Evolutionary conservation across 768 basidiomycete species (phyloP).

Genomic region (Trametes coccinea): DNA sequence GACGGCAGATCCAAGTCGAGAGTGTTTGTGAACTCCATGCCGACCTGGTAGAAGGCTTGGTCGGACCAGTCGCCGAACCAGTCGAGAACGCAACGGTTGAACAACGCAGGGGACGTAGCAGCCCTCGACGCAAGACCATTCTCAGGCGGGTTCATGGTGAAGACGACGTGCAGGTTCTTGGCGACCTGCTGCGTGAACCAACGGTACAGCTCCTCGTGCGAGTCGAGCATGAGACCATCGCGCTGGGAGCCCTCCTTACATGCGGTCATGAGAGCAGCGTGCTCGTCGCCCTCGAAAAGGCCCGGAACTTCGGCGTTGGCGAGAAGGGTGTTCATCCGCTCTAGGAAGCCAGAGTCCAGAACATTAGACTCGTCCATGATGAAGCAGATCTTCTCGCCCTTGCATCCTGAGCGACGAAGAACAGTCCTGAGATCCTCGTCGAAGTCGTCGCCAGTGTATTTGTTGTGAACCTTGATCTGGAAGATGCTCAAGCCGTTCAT

Average conservation of each 20-base stretch:
- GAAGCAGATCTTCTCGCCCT: conserved; percentile 99
- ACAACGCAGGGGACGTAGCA: conserved; percentile 95
- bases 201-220: conserved; percentile 93
- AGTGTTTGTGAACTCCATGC: conserved; percentile 92
- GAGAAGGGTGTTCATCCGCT: conserved; percentile 99
- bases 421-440: conserved; percentile 97
- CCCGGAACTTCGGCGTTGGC: conserved; percentile 99
- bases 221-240: conserved; percentile 97
- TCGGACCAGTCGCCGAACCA: conserved; percentile 99
- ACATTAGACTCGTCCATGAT: conserved; percentile 99
- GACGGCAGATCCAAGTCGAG: conserved; percentile 88
- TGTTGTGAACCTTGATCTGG: conserved; percentile 99
- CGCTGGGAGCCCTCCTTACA: conserved; percentile 99
- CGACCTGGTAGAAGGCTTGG: conserved; percentile 98
- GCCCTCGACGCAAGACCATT: conserved; percentile 94
- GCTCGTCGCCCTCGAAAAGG: conserved; percentile 99
- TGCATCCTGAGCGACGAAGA: conserved; percentile 93
- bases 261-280: conserved; percentile 96
- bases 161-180: conserved; percentile 96
- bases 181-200: conserved; percentile 99
- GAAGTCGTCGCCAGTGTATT: conserved; percentile 97
- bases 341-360: conserved; percentile 96
- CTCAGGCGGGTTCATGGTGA: conserved; percentile 98
- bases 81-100: conserved; percentile 98
- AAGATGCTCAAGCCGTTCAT: conserved; percentile 99